phyloP scores from a whole-genome alignment of 2,329 filamentous ascomycete species.

The Calycina herbarum region DNA sequence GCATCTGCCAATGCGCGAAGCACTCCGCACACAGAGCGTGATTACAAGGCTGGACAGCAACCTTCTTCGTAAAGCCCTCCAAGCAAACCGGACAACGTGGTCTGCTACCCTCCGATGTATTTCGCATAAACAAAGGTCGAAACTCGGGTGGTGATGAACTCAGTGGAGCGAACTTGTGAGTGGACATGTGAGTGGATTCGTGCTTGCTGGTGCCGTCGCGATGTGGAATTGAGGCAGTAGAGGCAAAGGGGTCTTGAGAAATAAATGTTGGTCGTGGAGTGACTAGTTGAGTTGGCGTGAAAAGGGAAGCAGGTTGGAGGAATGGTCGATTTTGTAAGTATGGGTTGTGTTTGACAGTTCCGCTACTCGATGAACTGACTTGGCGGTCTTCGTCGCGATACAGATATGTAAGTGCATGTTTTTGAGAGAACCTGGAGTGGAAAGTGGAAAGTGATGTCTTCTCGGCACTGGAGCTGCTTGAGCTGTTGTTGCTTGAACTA shows the following conservation, averaged over 20 bases:
- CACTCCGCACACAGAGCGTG: neutral
- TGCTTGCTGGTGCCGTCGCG: neutral
- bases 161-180: neutral
- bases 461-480: neutral
- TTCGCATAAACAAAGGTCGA: neutral
- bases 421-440: neutral
- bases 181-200: neutral
- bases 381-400: neutral
- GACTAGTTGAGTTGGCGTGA: neutral
- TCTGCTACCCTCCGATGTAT: neutral
- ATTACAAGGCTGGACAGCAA: conserved; percentile 4
- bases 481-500: neutral
- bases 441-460: neutral
- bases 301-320: neutral
- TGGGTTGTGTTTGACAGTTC: neutral
- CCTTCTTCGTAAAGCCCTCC: neutral
- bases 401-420: neutral
- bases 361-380: neutral
- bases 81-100: neutral
- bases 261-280: neutral
- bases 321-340: neutral
- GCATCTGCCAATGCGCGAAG: neutral
- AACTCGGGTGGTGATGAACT: neutral
- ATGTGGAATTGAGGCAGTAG: neutral
- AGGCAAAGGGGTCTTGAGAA: neutral